These are phyloP conservation scores for Fusarium duplospermum DNA, from an alignment of 2,329 filamentous ascomycete species.

Conservation along the genomic window DNA sequence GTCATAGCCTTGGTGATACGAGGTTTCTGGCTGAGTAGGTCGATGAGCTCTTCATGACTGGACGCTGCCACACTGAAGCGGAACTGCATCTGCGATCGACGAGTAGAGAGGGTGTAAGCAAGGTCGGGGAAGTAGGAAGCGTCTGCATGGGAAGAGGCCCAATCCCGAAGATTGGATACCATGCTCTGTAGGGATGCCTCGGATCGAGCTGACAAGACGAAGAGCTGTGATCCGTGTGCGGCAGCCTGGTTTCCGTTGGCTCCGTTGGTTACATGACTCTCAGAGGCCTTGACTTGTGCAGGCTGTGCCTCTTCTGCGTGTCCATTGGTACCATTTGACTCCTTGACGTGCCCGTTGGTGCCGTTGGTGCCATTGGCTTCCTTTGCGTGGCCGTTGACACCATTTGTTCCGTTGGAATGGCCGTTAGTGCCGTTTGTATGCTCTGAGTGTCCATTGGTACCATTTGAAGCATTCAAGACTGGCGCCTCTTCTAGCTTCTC, in stretches of 20 bases:
- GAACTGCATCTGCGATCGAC: slow-evolving; percentile 17
- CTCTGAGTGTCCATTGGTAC: neutral
- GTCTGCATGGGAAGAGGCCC: slow-evolving; percentile 7
- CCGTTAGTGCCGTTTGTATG: neutral
- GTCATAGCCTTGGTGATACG: slow-evolving; percentile 12
- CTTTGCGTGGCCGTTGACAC: neutral
- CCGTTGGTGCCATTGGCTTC: neutral
- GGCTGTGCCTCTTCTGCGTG: neutral
- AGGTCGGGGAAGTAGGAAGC: slow-evolving; percentile 17
- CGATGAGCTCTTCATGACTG: slow-evolving; percentile 3
- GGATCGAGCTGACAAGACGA: slow-evolving; percentile 20
- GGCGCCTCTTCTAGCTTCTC: neutral
- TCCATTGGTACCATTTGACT: neutral
- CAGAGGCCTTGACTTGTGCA: neutral
- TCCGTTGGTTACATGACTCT: neutral
- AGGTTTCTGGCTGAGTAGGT: slow-evolving; percentile 12
- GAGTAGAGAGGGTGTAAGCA: slow-evolving; percentile 22
- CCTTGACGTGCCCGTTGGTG: neutral
- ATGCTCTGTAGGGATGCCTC: slow-evolving; percentile 17
- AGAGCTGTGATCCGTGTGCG: slow-evolving; percentile 7
- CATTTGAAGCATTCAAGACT: neutral
- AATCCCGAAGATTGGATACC: slow-evolving; percentile 16
- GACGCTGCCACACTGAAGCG: slow-evolving; percentile 12
- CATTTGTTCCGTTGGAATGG: neutral
- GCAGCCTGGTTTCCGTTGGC: neutral